These are phyloP conservation scores for Suhomyces sp. DNA, from an alignment of 805 yeast species.

Conservation along the genomic window DNA sequence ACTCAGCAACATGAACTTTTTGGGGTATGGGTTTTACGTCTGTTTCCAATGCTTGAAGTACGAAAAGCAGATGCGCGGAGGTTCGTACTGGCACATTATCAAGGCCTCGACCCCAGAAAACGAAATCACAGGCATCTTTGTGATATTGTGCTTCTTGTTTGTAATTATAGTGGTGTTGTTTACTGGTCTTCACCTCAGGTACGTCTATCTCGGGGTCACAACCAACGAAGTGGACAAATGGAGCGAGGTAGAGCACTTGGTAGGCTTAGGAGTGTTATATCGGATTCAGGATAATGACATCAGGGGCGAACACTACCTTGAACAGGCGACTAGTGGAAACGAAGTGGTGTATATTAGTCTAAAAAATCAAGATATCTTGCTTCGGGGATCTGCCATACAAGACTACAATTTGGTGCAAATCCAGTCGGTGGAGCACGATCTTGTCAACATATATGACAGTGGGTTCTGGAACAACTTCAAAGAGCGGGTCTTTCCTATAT, in stretches of 20 bases:
- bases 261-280: slow-evolving; percentile 11
- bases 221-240: slow-evolving; percentile 75
- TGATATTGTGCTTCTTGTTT: slow-evolving; percentile 44
- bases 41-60: slow-evolving; percentile 13
- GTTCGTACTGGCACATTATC: slow-evolving; percentile 18
- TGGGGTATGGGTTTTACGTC: slow-evolving; percentile 20
- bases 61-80: background rate
- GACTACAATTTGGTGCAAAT: slow-evolving; percentile 16
- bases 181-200: slow-evolving; percentile 39
- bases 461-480: slow-evolving; percentile 45
- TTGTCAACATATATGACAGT: slow-evolving; percentile 47
- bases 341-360: slow-evolving; percentile 28
- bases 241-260: slow-evolving; percentile 56
- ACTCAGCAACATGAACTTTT: slow-evolving; percentile 39
- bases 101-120: slow-evolving; percentile 17
- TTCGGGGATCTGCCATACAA: slow-evolving; percentile 7
- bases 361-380: slow-evolving; percentile 21
- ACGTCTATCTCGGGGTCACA: slow-evolving; percentile 65
- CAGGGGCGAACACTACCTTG: slow-evolving; percentile 13
- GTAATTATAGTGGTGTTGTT: slow-evolving; percentile 35
- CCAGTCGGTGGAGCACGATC: slow-evolving; percentile 23
- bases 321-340: slow-evolving; percentile 8
- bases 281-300: background rate
- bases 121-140: slow-evolving; percentile 34
- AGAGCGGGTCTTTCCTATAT: slow-evolving; percentile 23